These are phyloP conservation scores for Ocimum tenuiflorum DNA, from an alignment of 257 asterid genomes.

Conservation along the genomic window DNA sequence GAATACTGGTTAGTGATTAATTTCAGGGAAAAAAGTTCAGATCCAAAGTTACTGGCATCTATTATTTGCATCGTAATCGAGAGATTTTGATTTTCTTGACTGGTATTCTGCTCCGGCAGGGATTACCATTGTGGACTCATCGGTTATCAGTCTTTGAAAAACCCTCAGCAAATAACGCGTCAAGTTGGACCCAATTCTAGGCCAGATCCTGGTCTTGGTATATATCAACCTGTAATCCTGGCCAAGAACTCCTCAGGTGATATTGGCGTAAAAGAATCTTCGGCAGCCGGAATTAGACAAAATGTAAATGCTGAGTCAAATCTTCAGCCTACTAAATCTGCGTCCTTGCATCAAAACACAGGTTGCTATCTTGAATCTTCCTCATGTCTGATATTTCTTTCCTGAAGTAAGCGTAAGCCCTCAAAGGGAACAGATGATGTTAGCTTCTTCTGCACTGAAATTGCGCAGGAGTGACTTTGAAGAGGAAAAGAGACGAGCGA, in stretches of 20 bases:
- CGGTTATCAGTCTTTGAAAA: constrained; percentile 52
- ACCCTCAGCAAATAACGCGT: constrained; percentile 25
- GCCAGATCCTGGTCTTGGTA: constrained; percentile 31
- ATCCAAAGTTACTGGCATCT: neutral
- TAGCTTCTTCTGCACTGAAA: constrained; percentile 5
- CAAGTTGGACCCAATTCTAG: constrained; percentile 25
- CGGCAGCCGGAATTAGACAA: constrained; percentile 23
- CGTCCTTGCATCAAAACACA: constrained; percentile 19
- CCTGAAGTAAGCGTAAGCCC: neutral
- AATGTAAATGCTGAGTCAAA: constrained; percentile 13
- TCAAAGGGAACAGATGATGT: neutral
- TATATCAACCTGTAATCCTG: constrained; percentile 43
- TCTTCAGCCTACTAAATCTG: constrained; percentile 21
- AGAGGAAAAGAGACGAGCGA: constrained; percentile 45
- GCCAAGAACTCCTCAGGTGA: constrained; percentile 14
- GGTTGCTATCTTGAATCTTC: neutral
- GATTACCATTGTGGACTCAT: constrained; percentile 69
- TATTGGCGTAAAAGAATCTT: constrained; percentile 23
- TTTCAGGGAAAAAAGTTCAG: neutral
- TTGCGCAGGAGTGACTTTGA: constrained; percentile 31
- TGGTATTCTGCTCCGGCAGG: constrained; percentile 34
- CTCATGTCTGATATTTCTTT: neutral
- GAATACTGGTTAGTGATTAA: constrained; percentile 76
- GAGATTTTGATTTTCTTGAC: neutral
- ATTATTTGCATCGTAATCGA: no score